Evolutionary conservation across 306 rosid genomes (phyloP), one percentile per base, ranked within the genome.

Genomic region (Pyrus betulifolia): DNA sequence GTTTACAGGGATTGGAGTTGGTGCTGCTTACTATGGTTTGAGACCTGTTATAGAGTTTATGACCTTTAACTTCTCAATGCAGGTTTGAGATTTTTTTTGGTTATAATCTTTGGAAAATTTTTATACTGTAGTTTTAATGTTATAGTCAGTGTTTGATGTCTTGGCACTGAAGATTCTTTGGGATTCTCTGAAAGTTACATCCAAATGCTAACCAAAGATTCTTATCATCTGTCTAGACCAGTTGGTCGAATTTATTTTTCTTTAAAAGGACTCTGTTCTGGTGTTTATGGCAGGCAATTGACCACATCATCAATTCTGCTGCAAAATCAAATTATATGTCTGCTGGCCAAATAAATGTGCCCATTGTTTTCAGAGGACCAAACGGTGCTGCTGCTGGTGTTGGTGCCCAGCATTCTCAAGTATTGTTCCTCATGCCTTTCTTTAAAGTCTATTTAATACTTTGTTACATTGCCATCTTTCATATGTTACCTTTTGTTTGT

Each of bases 1-100:
- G 57, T 96, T 96, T 89, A 18, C 99, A 61, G 99, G 99, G 70
- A 92, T 96, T 62, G 99, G 98, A 85, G 99, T 96, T 79, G 99
- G 99, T 4, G 99, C 99, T 75, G 99, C 99, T 62, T 96, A 86
- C 88, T 81, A 92, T 82, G 99, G 99, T 78, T 93, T 92, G 75
- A 89, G 69, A 81, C 99, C 99, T 70, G 90, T 92, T 11, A 77
- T 96, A 27, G 99, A 96, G 89, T 96, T 92, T 75, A 96, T 96
- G 99, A 96, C 99, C 72, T 96, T 96, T 86, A 96, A 96, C 88
- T 96, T 96, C 91, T 96, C 99, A 63, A 92, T 96, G 99, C 99
- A 96, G 99, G 99, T 95, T 83, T 74, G 85, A 35, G 65, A 75
- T 58, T 58, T 30, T 35, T 70, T 28, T 23, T 25, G 4, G 45